Evolutionary conservation across 306 rosid species (phyloP).

Genomic region (Begonia masoniana): DNA sequence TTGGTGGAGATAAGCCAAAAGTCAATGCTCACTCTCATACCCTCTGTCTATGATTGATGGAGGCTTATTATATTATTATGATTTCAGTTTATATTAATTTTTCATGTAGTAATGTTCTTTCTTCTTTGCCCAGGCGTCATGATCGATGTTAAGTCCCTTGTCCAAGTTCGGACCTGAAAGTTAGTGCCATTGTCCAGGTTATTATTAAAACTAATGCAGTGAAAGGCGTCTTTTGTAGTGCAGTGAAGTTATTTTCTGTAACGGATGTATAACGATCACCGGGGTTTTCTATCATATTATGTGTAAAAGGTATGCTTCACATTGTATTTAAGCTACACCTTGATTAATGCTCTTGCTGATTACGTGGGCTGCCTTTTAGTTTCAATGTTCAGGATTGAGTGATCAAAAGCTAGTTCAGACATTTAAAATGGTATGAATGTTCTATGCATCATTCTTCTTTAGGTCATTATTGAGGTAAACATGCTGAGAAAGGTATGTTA

Average conservation of each 20-base stretch:
- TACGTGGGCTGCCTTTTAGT: neutral
- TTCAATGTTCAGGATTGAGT: neutral
- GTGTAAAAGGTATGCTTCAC: neutral
- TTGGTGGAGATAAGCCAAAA: no score
- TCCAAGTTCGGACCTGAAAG: neutral
- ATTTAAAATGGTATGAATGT: neutral
- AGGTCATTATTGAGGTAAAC: neutral
- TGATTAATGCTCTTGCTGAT: neutral
- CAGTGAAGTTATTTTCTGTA: neutral
- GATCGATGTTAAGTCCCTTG: constrained; percentile 53
- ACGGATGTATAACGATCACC: neutral
- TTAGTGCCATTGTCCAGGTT: neutral
- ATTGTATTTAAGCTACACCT: neutral
- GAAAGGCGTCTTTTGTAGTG: no score
- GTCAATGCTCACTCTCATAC: no score
- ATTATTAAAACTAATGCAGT: neutral
- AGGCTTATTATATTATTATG: constrained; percentile 5
- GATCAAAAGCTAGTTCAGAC: neutral
- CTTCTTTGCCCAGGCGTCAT: constrained; percentile 46
- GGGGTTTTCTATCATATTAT: neutral
- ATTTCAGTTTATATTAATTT: neutral
- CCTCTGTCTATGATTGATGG: neutral
- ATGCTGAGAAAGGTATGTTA: neutral
- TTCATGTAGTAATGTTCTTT: neutral
- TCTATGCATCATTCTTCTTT: neutral